Conservation (phyloP, 768 basidiomycete species). For the Cyclocybe cylindracea region DNA sequence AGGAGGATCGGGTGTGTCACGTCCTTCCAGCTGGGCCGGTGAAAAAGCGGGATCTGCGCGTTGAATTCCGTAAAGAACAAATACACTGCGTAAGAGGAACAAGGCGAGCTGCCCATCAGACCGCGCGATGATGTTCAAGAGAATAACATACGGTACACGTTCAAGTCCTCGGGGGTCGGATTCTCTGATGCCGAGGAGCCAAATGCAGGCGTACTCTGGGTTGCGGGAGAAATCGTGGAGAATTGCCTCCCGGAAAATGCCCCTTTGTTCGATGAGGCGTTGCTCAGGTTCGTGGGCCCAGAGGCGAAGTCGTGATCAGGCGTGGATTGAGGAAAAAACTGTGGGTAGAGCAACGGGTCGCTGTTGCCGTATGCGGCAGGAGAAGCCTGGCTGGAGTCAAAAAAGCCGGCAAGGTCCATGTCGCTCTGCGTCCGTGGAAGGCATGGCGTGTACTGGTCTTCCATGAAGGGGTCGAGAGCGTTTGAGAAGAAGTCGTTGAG, state of each 20-base stretch:
- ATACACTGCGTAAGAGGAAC: slow-evolving; percentile 34
- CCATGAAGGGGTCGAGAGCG: slow-evolving; percentile 38
- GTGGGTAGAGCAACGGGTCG: slow-evolving; percentile 23
- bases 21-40: slow-evolving; percentile 53
- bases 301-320: slow-evolving; percentile 20
- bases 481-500: slow-evolving; percentile 34
- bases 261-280: slow-evolving; percentile 21
- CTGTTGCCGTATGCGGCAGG: slow-evolving; percentile 25
- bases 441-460: slow-evolving; percentile 32
- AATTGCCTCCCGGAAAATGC: slow-evolving; percentile 22
- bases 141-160: slow-evolving; percentile 53
- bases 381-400: slow-evolving; percentile 35
- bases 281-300: slow-evolving; percentile 22
- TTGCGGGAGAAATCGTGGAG: slow-evolving; percentile 15
- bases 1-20: slow-evolving; percentile 52
- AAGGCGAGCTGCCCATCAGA: slow-evolving; percentile 7
- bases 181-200: slow-evolving; percentile 32
- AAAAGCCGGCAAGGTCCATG: slow-evolving; percentile 32
- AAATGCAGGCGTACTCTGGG: slow-evolving; percentile 10
- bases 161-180: slow-evolving; percentile 47
- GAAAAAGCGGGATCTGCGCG: slow-evolving; percentile 57
- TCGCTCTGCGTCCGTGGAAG: slow-evolving; percentile 24
- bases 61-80: slow-evolving; percentile 57
- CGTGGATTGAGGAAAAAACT: slow-evolving; percentile 14
- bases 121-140: background rate